Percentiles rank a stretch among this genome's conserved stretches.
phyloP scores from a whole-genome alignment of 495 filamentous ascomycete genomes.

The Lophiostoma macrostomum region DNA sequence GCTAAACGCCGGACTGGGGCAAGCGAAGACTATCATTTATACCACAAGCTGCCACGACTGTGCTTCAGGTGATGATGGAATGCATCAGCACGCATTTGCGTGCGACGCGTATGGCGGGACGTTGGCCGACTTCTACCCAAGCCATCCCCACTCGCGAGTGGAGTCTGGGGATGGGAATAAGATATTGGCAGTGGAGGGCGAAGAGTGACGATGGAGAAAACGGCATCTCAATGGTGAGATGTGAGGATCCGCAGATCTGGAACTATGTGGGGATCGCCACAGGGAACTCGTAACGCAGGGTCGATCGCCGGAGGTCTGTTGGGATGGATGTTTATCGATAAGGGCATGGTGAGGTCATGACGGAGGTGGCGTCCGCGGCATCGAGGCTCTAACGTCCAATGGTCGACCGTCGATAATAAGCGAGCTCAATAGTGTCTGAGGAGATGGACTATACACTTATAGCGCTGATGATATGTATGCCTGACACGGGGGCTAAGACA shows the following conservation, averaged over 20 bases:
- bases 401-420: no score
- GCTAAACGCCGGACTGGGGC: not conserved
- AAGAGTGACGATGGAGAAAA: not conserved
- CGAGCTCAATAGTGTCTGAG: no score
- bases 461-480: no score
- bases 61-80: not conserved
- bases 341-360: conserved; percentile 17
- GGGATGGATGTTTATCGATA: conserved; percentile 25
- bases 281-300: no score
- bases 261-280: conserved; percentile 4
- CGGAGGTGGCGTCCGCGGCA: conserved; percentile 10
- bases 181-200: not conserved
- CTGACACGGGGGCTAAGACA: no score
- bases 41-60: not conserved
- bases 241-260: not conserved
- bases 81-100: no score
- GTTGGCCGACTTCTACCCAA: no score
- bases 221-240: not conserved
- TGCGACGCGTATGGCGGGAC: no score
- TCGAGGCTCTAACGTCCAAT: not conserved
- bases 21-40: not conserved
- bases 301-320: not conserved
- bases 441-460: no score
- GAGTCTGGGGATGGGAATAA: not conserved
- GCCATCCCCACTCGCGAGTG: no score